phyloP scores from a whole-genome alignment of 495 filamentous ascomycete genomes.

The Podospora australis region DNA sequence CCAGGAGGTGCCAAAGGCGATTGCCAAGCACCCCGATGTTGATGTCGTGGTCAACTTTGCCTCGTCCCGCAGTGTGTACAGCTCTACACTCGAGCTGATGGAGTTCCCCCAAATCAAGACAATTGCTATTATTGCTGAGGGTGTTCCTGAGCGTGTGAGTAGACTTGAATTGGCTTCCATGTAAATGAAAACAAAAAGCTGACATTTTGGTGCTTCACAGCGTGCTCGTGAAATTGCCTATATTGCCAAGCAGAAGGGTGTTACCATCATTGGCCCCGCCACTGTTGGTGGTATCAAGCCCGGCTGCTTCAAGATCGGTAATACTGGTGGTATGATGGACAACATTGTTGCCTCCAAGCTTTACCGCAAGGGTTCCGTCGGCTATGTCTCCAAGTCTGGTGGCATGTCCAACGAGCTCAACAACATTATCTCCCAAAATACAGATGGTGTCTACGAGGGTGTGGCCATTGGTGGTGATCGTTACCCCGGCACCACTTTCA shows the following conservation, averaged over 20 bases:
- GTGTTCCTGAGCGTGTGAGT: constrained; percentile 93
- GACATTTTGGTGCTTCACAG: constrained; percentile 31
- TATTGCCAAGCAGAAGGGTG: constrained; percentile 92
- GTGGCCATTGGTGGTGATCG: constrained; percentile 98
- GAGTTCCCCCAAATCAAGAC: constrained; percentile 92
- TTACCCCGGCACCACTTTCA: constrained; percentile 98
- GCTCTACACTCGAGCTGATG: constrained; percentile 97
- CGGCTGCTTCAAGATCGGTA: constrained; percentile 98
- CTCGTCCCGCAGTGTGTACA: constrained; percentile 96
- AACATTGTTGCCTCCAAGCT: constrained; percentile 99
- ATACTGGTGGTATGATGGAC: constrained; percentile 99
- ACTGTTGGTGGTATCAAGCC: constrained; percentile 99
- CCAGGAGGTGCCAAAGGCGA: constrained; percentile 87
- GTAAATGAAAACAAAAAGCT: not conserved
- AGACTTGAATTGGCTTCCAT: not conserved
- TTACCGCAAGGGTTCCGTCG: constrained; percentile 96
- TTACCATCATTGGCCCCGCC: constrained; percentile 97
- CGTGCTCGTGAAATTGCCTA: constrained; percentile 96
- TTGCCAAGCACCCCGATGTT: constrained; percentile 94
- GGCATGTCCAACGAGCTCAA: constrained; percentile 99
- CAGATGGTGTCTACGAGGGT: constrained; percentile 98
- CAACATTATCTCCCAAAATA: constrained; percentile 94
- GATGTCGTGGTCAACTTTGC: constrained; percentile 99
- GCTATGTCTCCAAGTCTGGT: constrained; percentile 98
- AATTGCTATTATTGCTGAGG: constrained; percentile 98